Conservation (phyloP, 2,329 filamentous ascomycete species). For the Paramyrothecium roridum region DNA sequence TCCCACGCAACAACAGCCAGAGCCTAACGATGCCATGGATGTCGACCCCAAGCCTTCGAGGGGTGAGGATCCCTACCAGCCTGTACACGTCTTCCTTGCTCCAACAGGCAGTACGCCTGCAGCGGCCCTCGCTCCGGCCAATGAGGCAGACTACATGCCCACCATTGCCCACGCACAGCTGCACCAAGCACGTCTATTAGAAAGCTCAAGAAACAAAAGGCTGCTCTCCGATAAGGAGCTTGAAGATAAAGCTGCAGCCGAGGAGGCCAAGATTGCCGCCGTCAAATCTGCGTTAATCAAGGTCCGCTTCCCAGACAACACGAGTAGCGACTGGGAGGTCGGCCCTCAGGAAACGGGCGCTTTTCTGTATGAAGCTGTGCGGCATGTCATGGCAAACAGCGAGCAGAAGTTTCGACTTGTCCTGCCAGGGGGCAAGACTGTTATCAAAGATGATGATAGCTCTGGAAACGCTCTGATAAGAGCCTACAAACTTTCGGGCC, state of each 20-base stretch:
- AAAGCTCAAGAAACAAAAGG: constrained; percentile 66
- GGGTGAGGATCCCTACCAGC: constrained; percentile 35
- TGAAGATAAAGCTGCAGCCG: constrained; percentile 63
- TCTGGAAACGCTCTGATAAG: constrained; percentile 61
- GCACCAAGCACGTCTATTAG: constrained; percentile 66
- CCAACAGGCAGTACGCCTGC: constrained; percentile 71
- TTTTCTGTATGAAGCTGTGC: constrained; percentile 72
- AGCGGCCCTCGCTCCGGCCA: constrained; percentile 64
- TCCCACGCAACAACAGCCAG: constrained; percentile 3
- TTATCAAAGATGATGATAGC: constrained; percentile 44
- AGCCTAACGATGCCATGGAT: constrained; percentile 12
- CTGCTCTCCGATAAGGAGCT: constrained; percentile 82
- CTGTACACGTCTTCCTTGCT: constrained; percentile 73
- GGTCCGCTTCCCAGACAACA: constrained; percentile 85
- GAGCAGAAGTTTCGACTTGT: constrained; percentile 70
- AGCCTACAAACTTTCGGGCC: constrained; percentile 66
- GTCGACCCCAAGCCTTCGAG: constrained; percentile 10
- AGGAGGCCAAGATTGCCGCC: constrained; percentile 61
- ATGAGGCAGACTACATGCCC: constrained; percentile 73
- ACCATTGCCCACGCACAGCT: constrained; percentile 73
- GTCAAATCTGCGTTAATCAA: constrained; percentile 71
- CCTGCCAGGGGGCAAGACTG: constrained; percentile 52
- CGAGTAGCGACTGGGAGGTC: constrained; percentile 71
- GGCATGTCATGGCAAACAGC: constrained; percentile 63
- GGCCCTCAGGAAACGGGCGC: constrained; percentile 64